These are phyloP conservation scores for Saccharomycopsis sp. DNA, from an alignment of 805 yeast species.

Conservation along the genomic window DNA sequence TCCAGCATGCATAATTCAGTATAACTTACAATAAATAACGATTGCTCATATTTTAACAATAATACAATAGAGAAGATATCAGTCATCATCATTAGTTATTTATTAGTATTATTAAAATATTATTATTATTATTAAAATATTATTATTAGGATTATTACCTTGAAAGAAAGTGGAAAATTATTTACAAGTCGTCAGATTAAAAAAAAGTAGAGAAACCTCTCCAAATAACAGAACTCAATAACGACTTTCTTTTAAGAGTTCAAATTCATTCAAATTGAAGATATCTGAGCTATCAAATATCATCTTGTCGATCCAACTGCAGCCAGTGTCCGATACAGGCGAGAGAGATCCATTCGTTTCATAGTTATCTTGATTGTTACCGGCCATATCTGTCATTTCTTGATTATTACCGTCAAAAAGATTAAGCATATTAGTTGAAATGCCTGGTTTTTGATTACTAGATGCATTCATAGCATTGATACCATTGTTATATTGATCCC, in stretches of 20 bases:
- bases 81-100: no score
- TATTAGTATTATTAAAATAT: no score
- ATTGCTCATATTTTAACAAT: no score
- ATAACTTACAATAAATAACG: no score
- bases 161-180: not conserved
- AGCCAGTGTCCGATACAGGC: constrained; percentile 43
- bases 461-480: not conserved
- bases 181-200: not conserved
- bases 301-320: constrained; percentile 52
- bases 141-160: no score
- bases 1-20: no score
- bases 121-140: no score
- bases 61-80: no score
- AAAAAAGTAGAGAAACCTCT: not conserved
- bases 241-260: not conserved
- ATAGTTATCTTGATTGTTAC: not conserved
- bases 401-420: constrained; percentile 23
- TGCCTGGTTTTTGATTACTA: constrained; percentile 23
- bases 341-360: constrained; percentile 6
- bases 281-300: constrained; percentile 28
- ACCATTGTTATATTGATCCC: not conserved
- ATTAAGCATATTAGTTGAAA: constrained; percentile 25
- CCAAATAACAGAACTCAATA: no score
- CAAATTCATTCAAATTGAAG: not conserved
- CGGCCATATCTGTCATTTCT: constrained; percentile 4